A percentile compares a stretch with the other conserved stretches of the same genome.
These are phyloP conservation scores for Amborella trichopoda DNA, from an alignment of 164 flowering plant genomes.

Conservation along the genomic window DNA sequence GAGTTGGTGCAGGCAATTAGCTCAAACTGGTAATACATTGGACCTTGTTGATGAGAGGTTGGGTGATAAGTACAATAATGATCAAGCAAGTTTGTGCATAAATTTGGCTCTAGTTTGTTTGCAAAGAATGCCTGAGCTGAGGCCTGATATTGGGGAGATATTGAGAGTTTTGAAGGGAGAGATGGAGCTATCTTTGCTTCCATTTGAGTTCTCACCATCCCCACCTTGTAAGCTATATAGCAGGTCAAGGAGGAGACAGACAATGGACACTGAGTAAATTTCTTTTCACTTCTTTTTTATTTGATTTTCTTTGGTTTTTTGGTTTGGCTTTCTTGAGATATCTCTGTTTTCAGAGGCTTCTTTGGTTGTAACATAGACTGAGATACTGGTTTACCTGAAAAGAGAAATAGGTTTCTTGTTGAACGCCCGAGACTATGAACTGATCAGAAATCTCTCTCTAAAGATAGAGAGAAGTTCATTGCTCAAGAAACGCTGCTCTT, in stretches of 20 bases:
- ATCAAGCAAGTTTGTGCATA: constrained; percentile 67
- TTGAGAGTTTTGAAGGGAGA: constrained; percentile 82
- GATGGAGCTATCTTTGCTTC: constrained; percentile 60
- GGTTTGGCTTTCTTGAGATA: too few relatives aligned
- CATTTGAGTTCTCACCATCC: constrained; percentile 84
- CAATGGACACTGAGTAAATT: constrained; percentile 30
- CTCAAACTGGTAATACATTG: constrained; percentile 62
- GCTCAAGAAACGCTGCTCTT: too few relatives aligned
- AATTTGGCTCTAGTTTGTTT: constrained; percentile 76
- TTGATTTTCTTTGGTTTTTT: not conserved
- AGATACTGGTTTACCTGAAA: not conserved
- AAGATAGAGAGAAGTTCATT: too few relatives aligned
- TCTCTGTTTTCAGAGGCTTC: not conserved
- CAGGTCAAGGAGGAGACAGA: constrained; percentile 45
- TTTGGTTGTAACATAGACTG: constrained; percentile 2
- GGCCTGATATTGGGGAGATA: constrained; percentile 79
- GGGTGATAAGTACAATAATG: constrained; percentile 43
- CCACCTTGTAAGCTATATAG: constrained; percentile 59
- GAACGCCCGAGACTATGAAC: too few relatives aligned
- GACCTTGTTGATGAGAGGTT: constrained; percentile 79
- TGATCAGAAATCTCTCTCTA: too few relatives aligned
- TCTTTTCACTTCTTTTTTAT: not conserved
- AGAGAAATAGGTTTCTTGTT: not conserved
- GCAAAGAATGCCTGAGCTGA: constrained; percentile 80
- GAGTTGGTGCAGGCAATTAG: constrained; percentile 82